Base-by-base conservation (phyloP, 495 filamentous ascomycete species). In the Trichoderma orchidacearum region DNA sequence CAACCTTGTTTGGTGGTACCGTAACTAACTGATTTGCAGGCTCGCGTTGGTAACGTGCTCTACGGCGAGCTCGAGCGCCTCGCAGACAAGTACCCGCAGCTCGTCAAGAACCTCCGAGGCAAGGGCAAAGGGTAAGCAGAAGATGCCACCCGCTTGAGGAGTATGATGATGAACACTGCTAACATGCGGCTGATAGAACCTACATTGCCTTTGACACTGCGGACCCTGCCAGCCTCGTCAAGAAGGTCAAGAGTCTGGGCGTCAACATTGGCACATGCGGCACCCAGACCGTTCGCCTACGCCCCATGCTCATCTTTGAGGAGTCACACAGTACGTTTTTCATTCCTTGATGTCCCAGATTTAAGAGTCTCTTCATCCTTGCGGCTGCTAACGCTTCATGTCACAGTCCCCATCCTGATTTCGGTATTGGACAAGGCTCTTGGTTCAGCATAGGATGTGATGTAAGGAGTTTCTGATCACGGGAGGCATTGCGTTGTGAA, bases 231-330 rank as follows among this genome's bases (percentile, higher is more conserved):
- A 81, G 84, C 59, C 87, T 97, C 72, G 69, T 96, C 64, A 83
- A 72, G 65, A 84, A 80, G 75, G 85, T 84, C 56, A 93, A 97
- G 84, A 72, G 63, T 32, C 74, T 88, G 30, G 94, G 93, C 61
- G 74, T 98, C 60, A 97, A 97, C 72, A 89, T 98, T 69, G 94
- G 93, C 59, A 93, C 93, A 21, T 85, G 82, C 64, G 94, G 93
- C 18, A 79, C 78, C 67, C 74, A 64, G 36, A 90, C 93, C 23
- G 85, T 98, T 27, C 75, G 93, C 61, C 71, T 98, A 70, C 75
- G 93, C 68, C 93, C 93, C 51, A 98, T 98, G 93, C 73, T 98
- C 63, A 82, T 96, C 63, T 98, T 98, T 79, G 84, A 95, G 81
- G 80, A 90, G 75, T 82, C 88, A 66, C 93, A 98, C 75, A 92